phyloP scores from a whole-genome alignment of 805 yeast species.

The Candida manassasensis region DNA sequence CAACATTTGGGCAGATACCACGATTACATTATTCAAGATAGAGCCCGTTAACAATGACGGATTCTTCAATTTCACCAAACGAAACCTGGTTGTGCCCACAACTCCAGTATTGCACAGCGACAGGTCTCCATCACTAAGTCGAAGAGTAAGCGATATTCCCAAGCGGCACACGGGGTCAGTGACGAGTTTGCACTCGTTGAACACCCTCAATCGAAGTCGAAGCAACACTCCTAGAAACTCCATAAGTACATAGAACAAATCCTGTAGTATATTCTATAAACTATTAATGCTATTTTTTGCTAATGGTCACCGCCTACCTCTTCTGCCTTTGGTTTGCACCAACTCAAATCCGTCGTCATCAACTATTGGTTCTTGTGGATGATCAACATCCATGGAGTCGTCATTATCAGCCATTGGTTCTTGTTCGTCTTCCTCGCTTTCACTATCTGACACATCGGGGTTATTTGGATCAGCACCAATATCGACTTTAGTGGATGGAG shows the following conservation, averaged over 20 bases:
- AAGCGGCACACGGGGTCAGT: constrained; percentile 34
- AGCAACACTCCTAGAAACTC: constrained; percentile 33
- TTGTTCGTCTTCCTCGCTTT: constrained; percentile 44
- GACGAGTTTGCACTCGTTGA: constrained; percentile 35
- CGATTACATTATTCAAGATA: constrained; percentile 47
- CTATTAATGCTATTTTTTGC: background rate
- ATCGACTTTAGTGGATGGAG: constrained; percentile 34
- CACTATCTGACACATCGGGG: constrained; percentile 50
- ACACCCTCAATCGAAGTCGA: constrained; percentile 34
- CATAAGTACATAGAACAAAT: constrained; percentile 15
- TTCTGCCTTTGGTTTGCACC: constrained; percentile 64
- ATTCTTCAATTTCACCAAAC: constrained; percentile 14
- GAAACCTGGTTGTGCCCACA: constrained; percentile 13
- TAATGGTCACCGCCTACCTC: constrained; percentile 16
- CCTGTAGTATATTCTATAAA: background rate
- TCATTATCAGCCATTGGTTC: constrained; percentile 18
- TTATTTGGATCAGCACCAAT: constrained; percentile 60
- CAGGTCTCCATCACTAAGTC: constrained; percentile 44
- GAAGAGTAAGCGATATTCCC: constrained; percentile 38
- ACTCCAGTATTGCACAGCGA: constrained; percentile 43
- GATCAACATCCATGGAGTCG: constrained; percentile 30
- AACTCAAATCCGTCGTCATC: constrained; percentile 95
- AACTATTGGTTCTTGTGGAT: constrained; percentile 54
- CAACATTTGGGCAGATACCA: constrained; percentile 52
- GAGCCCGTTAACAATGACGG: constrained; percentile 17